These are phyloP conservation scores for Beauveria brongniartii DNA, from an alignment of 2,329 filamentous ascomycete genomes.

Conservation along the genomic window DNA sequence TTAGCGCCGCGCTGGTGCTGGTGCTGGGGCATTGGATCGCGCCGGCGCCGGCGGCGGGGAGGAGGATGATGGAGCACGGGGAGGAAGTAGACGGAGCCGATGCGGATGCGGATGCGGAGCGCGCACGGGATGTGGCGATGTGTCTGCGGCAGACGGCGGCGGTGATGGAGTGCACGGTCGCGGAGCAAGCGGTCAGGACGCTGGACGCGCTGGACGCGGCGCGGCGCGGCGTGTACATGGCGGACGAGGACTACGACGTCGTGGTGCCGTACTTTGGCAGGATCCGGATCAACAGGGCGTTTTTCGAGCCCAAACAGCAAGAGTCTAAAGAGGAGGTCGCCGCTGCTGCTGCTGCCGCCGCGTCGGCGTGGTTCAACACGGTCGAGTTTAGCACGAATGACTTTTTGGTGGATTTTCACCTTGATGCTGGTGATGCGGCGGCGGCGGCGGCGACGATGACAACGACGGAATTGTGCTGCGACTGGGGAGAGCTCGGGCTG, in stretches of 20 bases:
- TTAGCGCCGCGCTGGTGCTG: constrained; percentile 36
- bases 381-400: constrained; percentile 8
- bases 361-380: not conserved
- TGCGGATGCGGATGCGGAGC: not conserved
- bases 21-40: constrained; percentile 31
- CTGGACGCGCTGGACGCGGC: constrained; percentile 29
- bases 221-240: constrained; percentile 17
- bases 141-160: constrained; percentile 2
- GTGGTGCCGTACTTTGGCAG: constrained; percentile 38
- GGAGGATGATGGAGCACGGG: too few relatives aligned
- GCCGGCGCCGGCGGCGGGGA: not conserved
- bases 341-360: not conserved
- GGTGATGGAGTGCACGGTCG: constrained; percentile 31
- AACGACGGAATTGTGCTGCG: not conserved
- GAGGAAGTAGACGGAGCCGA: not conserved
- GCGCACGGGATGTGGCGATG: not conserved
- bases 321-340: not conserved
- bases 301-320: not conserved
- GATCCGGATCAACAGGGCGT: constrained; percentile 4
- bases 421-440: not conserved
- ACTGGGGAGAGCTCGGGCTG: constrained; percentile 7
- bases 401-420: not conserved
- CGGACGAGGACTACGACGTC: constrained; percentile 26
- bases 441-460: not conserved
- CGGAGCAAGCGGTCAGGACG: constrained; percentile 32